These are phyloP conservation scores for Amanita muscaria DNA, from an alignment of 768 basidiomycete species.

Conservation along the genomic window DNA sequence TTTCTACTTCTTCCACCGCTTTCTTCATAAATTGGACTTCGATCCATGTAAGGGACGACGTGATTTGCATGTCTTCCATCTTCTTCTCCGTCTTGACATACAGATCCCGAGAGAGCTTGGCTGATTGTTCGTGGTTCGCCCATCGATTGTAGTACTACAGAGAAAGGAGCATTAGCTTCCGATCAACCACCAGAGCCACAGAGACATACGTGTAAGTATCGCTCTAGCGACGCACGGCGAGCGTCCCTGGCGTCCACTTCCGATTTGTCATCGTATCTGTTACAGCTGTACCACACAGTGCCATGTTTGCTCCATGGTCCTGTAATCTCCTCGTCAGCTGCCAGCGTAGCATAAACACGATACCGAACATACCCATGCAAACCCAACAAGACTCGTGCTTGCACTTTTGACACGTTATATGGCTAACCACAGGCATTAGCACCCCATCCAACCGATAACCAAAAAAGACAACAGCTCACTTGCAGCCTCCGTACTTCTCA, in stretches of 20 bases:
- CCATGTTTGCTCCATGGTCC: constrained; percentile 97
- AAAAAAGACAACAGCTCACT: constrained; percentile 38
- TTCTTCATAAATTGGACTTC: constrained; percentile 99
- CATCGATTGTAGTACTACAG: constrained; percentile 97
- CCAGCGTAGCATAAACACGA: constrained; percentile 8
- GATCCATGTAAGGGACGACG: constrained; percentile 91
- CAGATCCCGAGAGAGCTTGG: constrained; percentile 86
- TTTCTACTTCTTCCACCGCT: constrained; percentile 86
- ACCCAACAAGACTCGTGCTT: constrained; percentile 99
- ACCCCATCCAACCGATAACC: background rate
- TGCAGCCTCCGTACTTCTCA: constrained; percentile 99
- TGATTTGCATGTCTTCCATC: constrained; percentile 99
- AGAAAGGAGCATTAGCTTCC: background rate
- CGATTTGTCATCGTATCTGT: constrained; percentile 90
- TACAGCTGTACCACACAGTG: constrained; percentile 96
- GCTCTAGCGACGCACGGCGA: constrained; percentile 84
- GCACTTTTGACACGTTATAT: constrained; percentile 99
- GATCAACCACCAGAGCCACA: background rate
- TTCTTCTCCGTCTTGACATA: constrained; percentile 97
- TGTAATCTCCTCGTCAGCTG: constrained; percentile 26
- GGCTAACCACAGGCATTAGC: constrained; percentile 46
- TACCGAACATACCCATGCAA: constrained; percentile 72
- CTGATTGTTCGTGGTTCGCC: constrained; percentile 99
- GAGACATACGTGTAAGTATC: constrained; percentile 84
- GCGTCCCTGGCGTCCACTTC: constrained; percentile 85